These are phyloP conservation scores for Spergularia marina DNA, from an alignment of 148 eudicot genomes.

Conservation along the genomic window DNA sequence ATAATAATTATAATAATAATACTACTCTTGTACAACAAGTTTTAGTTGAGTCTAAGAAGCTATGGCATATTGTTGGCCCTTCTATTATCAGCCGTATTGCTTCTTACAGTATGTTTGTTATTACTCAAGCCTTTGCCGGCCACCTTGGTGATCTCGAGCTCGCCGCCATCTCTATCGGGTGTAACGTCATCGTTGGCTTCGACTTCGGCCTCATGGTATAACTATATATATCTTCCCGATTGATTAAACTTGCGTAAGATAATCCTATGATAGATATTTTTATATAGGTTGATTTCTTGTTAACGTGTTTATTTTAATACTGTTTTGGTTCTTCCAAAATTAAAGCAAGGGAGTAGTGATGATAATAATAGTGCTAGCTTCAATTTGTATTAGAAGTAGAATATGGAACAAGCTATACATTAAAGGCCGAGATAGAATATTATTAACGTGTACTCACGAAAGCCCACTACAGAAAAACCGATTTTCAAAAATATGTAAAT, in stretches of 20 bases:
- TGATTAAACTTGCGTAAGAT: not conserved
- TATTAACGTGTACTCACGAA: too few species aligned
- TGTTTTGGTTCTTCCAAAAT: too few species aligned
- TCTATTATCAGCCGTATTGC: slow-evolving; percentile 45
- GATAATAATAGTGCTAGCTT: too few species aligned
- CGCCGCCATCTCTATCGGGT: slow-evolving; percentile 54
- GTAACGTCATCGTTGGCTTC: slow-evolving; percentile 47
- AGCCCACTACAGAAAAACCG: too few species aligned
- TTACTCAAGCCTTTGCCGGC: slow-evolving; percentile 58
- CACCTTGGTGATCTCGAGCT: slow-evolving; percentile 62
- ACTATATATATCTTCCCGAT: not conserved
- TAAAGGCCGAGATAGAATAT: too few species aligned
- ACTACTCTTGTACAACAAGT: slow-evolving; percentile 25
- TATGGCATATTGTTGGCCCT: slow-evolving; percentile 58
- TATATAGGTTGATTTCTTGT: too few species aligned
- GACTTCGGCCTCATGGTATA: slow-evolving; percentile 49
- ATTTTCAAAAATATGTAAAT: too few species aligned
- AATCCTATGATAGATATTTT: too few species aligned
- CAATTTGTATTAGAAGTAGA: too few species aligned
- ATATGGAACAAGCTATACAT: too few species aligned
- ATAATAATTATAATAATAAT: not conserved
- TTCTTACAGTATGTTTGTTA: slow-evolving; percentile 44
- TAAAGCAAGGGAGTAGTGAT: too few species aligned
- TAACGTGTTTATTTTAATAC: too few species aligned
- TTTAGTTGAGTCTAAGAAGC: slow-evolving; percentile 49